A percentile compares a stretch with the other conserved stretches of the same genome.
These are phyloP conservation scores for Bipolaris oryzae DNA, from an alignment of 2,329 filamentous ascomycete species.

Conservation along the genomic window DNA sequence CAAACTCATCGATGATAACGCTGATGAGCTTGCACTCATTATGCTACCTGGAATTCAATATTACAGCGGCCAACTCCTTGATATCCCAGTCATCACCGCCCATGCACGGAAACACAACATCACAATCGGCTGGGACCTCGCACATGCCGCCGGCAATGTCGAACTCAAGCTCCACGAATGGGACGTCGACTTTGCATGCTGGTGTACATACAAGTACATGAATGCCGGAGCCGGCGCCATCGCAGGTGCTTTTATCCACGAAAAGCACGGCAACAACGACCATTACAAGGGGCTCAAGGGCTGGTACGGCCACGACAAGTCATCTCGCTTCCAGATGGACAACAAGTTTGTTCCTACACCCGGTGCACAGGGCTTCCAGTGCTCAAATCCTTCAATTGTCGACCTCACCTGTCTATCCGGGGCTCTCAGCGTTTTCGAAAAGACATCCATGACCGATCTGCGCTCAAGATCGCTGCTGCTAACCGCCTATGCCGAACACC, in stretches of 20 bases:
- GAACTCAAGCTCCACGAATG: constrained; percentile 80
- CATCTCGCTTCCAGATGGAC: constrained; percentile 80
- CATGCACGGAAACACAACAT: constrained; percentile 74
- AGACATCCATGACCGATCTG: constrained; percentile 70
- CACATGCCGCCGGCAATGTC: constrained; percentile 85
- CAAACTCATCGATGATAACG: constrained; percentile 73
- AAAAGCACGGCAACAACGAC: constrained; percentile 67
- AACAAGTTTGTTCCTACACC: constrained; percentile 77
- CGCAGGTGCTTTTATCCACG: constrained; percentile 79
- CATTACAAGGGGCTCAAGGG: constrained; percentile 73
- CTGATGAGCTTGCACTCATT: constrained; percentile 72
- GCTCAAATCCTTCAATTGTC: constrained; percentile 81
- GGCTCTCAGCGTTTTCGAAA: constrained; percentile 74
- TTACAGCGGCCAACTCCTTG: constrained; percentile 86
- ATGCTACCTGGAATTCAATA: constrained; percentile 88
- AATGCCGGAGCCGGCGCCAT: constrained; percentile 84
- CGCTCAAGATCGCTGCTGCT: constrained; percentile 73
- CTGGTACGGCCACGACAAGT: constrained; percentile 86
- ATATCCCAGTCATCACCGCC: constrained; percentile 78
- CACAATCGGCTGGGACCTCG: constrained; percentile 83
- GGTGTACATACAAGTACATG: constrained; percentile 95
- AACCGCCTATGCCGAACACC: constrained; percentile 66
- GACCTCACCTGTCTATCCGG: constrained; percentile 78
- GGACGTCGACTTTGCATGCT: constrained; percentile 88
- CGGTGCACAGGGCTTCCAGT: constrained; percentile 80